Conservation (phyloP, 805 yeast species). For the Ogataea pini region DNA sequence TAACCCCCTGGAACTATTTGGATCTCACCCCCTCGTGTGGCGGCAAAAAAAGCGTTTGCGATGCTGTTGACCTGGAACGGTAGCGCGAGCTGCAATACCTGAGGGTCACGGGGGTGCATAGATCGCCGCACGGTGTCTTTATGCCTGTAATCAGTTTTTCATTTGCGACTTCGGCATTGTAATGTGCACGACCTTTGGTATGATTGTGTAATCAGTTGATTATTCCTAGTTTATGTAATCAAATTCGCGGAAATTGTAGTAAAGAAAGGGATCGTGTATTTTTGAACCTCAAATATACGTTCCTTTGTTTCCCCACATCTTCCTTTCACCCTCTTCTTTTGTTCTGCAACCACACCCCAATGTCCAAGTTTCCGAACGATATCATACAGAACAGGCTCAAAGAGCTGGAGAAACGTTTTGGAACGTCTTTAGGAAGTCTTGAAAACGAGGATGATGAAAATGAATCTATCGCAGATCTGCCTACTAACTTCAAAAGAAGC, state of each 20-base stretch:
- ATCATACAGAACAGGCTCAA: slow-evolving; percentile 28
- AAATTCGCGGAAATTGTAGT: too few relatives aligned
- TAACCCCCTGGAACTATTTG: slow-evolving; percentile 1
- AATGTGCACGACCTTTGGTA: neutral
- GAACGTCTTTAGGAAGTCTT: slow-evolving; percentile 18
- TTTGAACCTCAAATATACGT: too few relatives aligned
- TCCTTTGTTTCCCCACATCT: slow-evolving; percentile 3
- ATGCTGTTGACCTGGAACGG: neutral
- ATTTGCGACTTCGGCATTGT: neutral
- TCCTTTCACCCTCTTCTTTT: neutral
- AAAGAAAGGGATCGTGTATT: too few relatives aligned
- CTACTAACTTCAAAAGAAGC: neutral
- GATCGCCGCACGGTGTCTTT: neutral
- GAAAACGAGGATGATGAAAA: slow-evolving; percentile 16
- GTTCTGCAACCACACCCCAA: slow-evolving; percentile 1
- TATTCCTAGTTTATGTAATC: too few relatives aligned
- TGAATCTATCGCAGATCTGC: slow-evolving; percentile 16
- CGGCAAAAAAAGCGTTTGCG: neutral
- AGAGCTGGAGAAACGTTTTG: slow-evolving; percentile 26
- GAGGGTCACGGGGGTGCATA: neutral
- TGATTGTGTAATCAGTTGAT: too few relatives aligned
- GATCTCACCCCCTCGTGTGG: slow-evolving; percentile 2
- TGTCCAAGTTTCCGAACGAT: slow-evolving; percentile 32
- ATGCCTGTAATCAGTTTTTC: neutral
- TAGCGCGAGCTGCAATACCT: neutral